Evolutionary conservation across 2,329 filamentous ascomycete genomes (phyloP).

Genomic region (Sporothrix brasiliensis): DNA sequence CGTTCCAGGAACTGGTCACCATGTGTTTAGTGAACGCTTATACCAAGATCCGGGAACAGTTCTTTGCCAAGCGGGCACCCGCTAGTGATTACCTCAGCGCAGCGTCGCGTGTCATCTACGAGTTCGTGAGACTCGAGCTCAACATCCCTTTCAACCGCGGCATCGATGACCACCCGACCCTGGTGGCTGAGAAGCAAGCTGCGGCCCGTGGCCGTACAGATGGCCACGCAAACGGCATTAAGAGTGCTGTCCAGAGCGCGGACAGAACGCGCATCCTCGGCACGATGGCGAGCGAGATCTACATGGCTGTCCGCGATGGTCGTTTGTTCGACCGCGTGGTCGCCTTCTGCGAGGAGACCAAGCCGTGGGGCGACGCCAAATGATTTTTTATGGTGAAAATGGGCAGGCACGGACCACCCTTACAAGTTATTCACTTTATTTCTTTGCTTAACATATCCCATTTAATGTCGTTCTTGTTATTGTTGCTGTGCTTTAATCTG

Average conservation of each 20-base stretch:
- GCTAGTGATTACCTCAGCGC: constrained; percentile 35
- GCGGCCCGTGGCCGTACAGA: constrained; percentile 40
- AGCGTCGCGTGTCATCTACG: constrained; percentile 37
- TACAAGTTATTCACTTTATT: background rate
- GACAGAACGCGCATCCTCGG: constrained; percentile 46
- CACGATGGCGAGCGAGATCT: constrained; percentile 67
- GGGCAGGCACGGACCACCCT: background rate
- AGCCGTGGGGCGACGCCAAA: constrained; percentile 17
- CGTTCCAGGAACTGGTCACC: constrained; percentile 31
- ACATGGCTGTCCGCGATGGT: constrained; percentile 67
- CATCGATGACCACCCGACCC: constrained; percentile 39
- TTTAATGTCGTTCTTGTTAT: background rate
- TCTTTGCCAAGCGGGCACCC: constrained; percentile 20
- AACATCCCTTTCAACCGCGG: constrained; percentile 38
- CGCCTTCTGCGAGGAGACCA: constrained; percentile 61
- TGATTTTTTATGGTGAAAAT: background rate
- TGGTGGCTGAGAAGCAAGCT: constrained; percentile 31
- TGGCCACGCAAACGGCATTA: constrained; percentile 50
- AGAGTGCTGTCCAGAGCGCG: constrained; percentile 49
- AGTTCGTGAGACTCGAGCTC: constrained; percentile 38
- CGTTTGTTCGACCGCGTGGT: constrained; percentile 73
- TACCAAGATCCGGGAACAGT: background rate
- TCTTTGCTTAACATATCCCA: background rate
- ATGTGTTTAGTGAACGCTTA: constrained; percentile 26
- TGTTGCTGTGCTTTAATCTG: background rate